phyloP scores from a whole-genome alignment of 495 filamentous ascomycete species.

The Aspergillus avenaceus region DNA sequence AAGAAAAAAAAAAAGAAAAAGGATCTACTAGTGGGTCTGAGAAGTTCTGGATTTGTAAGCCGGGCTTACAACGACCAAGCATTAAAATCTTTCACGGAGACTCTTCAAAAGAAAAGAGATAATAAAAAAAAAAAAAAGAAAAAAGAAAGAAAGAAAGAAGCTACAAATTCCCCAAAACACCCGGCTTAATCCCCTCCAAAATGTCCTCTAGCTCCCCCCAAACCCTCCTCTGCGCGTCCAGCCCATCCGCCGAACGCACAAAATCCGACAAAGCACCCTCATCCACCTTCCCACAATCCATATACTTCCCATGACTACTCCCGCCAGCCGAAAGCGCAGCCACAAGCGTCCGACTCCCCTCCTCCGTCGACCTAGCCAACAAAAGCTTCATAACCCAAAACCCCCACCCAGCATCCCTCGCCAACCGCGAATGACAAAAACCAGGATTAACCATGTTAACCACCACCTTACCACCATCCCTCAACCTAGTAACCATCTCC shows the following conservation, averaged over 20 bases:
- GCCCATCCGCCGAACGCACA: slow-evolving; percentile 35
- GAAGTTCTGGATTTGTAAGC: too few relatives aligned
- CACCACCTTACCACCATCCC: slow-evolving; percentile 38
- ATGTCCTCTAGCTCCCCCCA: slow-evolving; percentile 50
- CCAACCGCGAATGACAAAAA: slow-evolving; percentile 42
- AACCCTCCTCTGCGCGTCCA: slow-evolving; percentile 43
- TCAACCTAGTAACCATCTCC: slow-evolving; percentile 35
- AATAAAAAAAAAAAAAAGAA: neutral
- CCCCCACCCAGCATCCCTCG: slow-evolving; percentile 21
- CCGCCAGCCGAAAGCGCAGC: slow-evolving; percentile 29
- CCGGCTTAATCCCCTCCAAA: slow-evolving; percentile 43
- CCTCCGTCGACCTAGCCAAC: slow-evolving; percentile 42
- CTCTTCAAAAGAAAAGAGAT: neutral
- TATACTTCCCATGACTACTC: slow-evolving; percentile 46
- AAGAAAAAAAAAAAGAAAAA: too few relatives aligned
- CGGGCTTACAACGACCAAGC: too few relatives aligned
- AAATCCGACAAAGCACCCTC: slow-evolving; percentile 24
- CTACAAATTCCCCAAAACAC: slow-evolving; percentile 27
- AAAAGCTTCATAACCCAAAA: slow-evolving; percentile 17
- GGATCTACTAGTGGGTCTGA: too few relatives aligned
- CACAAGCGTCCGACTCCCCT: slow-evolving; percentile 45
- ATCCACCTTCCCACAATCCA: slow-evolving; percentile 27
- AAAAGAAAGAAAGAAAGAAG: neutral
- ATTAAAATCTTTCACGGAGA: too few relatives aligned
- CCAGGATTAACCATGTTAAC: slow-evolving; percentile 53